phyloP scores from a whole-genome alignment of 495 filamentous ascomycete species.

The Hamigera avellanea region DNA sequence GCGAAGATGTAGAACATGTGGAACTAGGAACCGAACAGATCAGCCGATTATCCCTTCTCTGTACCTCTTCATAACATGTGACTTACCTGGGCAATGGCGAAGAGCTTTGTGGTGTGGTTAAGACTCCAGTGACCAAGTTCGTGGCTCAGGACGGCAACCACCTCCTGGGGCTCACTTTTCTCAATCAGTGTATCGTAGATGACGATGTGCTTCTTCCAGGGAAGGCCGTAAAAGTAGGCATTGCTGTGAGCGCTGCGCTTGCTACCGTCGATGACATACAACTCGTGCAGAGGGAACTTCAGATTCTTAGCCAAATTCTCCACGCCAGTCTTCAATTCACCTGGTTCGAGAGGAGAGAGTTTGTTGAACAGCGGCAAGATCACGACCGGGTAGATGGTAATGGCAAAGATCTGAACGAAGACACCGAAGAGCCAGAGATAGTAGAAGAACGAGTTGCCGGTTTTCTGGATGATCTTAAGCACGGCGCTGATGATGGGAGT shows the following conservation, averaged over 20 bases:
- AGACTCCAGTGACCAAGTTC: constrained; percentile 96
- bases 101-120: constrained; percentile 86
- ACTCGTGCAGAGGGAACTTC: constrained; percentile 79
- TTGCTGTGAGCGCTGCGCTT: constrained; percentile 96
- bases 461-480: constrained; percentile 81
- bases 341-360: constrained; percentile 81
- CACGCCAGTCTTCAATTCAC: constrained; percentile 74
- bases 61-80: constrained; percentile 3
- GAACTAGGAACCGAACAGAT: constrained; percentile 35
- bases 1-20: constrained; percentile 96
- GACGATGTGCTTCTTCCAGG: constrained; percentile 99
- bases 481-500: constrained; percentile 83
- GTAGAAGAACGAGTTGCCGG: constrained; percentile 88
- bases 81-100: constrained; percentile 83
- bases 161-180: constrained; percentile 81
- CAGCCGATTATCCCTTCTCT: constrained; percentile 7
- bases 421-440: constrained; percentile 92
- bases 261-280: constrained; percentile 95
- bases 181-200: constrained; percentile 97
- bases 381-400: constrained; percentile 89
- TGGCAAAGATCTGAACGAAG: constrained; percentile 79
- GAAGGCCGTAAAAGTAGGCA: constrained; percentile 94
- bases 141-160: constrained; percentile 88
- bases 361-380: constrained; percentile 98
- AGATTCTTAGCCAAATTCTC: constrained; percentile 75